Conservation (phyloP, 106 monocot species). For the Apostasia ramifera region DNA sequence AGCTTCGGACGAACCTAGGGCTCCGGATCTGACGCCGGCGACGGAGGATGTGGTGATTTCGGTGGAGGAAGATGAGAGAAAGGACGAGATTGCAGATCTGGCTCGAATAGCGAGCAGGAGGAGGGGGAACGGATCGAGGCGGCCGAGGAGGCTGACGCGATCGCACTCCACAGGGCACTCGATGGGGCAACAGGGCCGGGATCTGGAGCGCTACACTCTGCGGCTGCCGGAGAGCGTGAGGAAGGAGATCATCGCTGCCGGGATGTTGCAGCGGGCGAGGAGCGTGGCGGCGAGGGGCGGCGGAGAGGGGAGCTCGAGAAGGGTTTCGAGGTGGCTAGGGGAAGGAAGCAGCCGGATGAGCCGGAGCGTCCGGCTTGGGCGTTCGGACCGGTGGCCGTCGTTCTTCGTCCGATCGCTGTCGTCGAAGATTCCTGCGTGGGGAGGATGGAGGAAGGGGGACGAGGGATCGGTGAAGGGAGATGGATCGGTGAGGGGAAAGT, state of each 20-base stretch:
- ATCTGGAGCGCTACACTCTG: conserved; percentile 70
- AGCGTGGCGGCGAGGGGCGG: conserved; percentile 18
- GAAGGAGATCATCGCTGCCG: conserved; percentile 33
- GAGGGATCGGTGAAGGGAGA: conserved; percentile 8
- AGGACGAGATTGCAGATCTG: conserved; percentile 21
- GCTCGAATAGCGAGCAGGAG: conserved; percentile 19
- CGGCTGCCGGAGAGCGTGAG: conserved; percentile 60
- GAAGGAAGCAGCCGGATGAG: conserved; percentile 27
- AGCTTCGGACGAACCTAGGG: neutral
- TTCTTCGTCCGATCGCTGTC: conserved; percentile 40
- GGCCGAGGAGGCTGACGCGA: conserved; percentile 30
- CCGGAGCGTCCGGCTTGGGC: conserved; percentile 22
- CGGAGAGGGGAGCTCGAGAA: conserved; percentile 34
- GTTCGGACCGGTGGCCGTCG: conserved; percentile 52
- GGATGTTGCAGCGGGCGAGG: conserved; percentile 31
- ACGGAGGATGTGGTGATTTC: conserved; percentile 25
- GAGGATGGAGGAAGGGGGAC: conserved; percentile 20
- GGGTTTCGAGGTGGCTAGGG: conserved; percentile 7
- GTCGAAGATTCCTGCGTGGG: conserved; percentile 25
- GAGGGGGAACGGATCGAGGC: conserved; percentile 22
- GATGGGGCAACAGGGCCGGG: conserved; percentile 28
- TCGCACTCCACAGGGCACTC: conserved; percentile 72
- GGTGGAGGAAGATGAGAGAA: conserved; percentile 14
- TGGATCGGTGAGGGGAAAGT: conserved; percentile 26
- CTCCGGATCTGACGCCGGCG: neutral